Percentiles rank a stretch among this genome's conserved stretches.
phyloP scores from a whole-genome alignment of 2,329 filamentous ascomycete genomes.

The Trichoderma guizhouense region DNA sequence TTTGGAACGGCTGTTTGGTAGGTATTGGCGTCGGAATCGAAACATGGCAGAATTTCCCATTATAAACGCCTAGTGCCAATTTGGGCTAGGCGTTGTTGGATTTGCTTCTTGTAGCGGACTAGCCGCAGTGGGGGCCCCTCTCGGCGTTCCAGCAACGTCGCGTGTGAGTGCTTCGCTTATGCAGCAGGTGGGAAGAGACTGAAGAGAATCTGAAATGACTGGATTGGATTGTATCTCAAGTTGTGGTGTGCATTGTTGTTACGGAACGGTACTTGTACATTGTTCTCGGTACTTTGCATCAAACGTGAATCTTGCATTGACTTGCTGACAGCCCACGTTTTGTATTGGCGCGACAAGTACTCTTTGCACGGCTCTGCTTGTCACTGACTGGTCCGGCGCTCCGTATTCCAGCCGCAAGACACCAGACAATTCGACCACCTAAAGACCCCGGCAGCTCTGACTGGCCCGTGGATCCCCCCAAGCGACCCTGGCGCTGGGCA shows the following conservation, averaged over 20 bases:
- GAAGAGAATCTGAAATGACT: not conserved
- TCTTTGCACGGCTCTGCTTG: not conserved
- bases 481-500: not conserved
- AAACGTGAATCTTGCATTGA: not conserved
- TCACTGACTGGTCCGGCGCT: not conserved
- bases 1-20: not conserved
- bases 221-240: not conserved
- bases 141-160: conserved; percentile 12
- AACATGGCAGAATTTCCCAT: conserved; percentile 3
- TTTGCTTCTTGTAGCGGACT: not conserved
- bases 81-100: not conserved
- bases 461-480: not conserved
- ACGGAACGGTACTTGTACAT: too few relatives aligned
- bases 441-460: not conserved
- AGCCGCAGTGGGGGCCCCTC: not conserved
- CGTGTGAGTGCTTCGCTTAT: conserved; percentile 15
- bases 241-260: not conserved
- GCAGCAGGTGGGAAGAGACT: not conserved
- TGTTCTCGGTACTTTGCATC: not conserved
- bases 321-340: not conserved
- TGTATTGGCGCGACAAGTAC: not conserved
- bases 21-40: not conserved
- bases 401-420: not conserved
- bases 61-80: not conserved
- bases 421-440: not conserved